Base-by-base conservation (phyloP, 2,329 filamentous ascomycete species). In the Amauroascus niger region DNA sequence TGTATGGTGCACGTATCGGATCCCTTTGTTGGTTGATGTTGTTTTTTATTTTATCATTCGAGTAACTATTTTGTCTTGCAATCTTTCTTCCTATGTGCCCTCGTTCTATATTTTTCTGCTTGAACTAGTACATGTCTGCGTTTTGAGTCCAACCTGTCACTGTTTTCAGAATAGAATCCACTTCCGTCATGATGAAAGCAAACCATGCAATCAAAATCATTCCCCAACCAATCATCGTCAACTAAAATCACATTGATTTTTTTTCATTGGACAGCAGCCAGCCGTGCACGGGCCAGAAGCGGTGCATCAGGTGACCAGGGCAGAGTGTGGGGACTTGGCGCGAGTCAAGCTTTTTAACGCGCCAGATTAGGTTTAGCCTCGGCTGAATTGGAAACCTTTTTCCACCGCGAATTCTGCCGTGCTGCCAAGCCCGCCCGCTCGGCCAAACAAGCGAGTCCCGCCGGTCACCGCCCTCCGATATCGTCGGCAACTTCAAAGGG, bases 301-400 rank as follows among this genome's bases (percentile, higher is more conserved):
- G 1, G 18, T 24, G 40, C 4, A 9, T 16, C n/a, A 18, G 6
- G 22, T 18, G 13, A 13, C 2, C 30, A 20, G 22, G 2, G 24
- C 14, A 3, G 28, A 26, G 41, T 8, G 22, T 14, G 7, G 6
- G 14, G 6, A 8, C 28, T 49, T 26, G 35, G 33, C 33, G 24
- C 35, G 18, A 18, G 9, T 18, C 24, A 50, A 50, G 48, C 48
- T 16, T 50, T 43, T 50, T 50, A 43, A 37, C 48, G 37, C 37
- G 24, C 48, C 33, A 2, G 1, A 26, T 50, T 22, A 3, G 48
- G 48, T 2, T 43, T 50, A 50, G 48, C 48, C 2, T 16, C 16
- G 32, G 33, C 9, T 8, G 2, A 24, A 14, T 24, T 22, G 5
- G 30, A 16, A 18, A 39, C 18, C 11, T 11, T 30, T 35, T n/a